Evolutionary conservation across 257 asterid genomes (phyloP), one percentile per base, ranked within the genome.

Genomic region (Striga asiatica): DNA sequence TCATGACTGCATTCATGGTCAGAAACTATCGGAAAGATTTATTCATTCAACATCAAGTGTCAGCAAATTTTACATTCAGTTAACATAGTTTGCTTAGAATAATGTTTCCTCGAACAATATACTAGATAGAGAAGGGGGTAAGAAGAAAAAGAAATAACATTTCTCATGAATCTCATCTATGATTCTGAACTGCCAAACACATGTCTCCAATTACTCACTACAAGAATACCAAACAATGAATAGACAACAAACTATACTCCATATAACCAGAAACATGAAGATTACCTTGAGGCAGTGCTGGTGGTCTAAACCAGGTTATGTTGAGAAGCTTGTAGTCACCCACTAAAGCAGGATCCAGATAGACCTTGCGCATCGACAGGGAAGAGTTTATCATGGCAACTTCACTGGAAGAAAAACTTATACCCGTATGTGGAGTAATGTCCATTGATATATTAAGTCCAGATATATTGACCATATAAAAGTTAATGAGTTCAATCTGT

Each of bases 371-470:
- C 59, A 37, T 67, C 25, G 77, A 72, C 35, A 89, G 73, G 2
- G 91, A 84, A 39, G 89, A 65, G 65, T 77, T 81, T 71, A 89
- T 82, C 54, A 67, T 64, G 58, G 79, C 69, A 67, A 86, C 92
- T 65, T 86, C 91, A 19, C 32, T 69, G 63, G 80, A 74, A 37
- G 96, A 74, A 72, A 89, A 86, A 58, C 83, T 74, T 61, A 86
- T 41, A 42, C 87, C 96, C 56, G 65, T 75, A 53, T 73, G 77
- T 25, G 98, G 98, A 61, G 85, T 81, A 51, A 89, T 67, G 68
- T 86, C 95, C 98, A 89, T 89, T 6, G 98, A 89, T 72, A 89
- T 86, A 78, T 89, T 86, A 63, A 89, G 95, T 52, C 82, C 81
- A 32, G 91, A 78, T 69, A 78, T 57, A 60, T 82, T 72, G 66